Base-by-base conservation (phyloP, 2,329 filamentous ascomycete species). In the Hypoxylon sp. region DNA sequence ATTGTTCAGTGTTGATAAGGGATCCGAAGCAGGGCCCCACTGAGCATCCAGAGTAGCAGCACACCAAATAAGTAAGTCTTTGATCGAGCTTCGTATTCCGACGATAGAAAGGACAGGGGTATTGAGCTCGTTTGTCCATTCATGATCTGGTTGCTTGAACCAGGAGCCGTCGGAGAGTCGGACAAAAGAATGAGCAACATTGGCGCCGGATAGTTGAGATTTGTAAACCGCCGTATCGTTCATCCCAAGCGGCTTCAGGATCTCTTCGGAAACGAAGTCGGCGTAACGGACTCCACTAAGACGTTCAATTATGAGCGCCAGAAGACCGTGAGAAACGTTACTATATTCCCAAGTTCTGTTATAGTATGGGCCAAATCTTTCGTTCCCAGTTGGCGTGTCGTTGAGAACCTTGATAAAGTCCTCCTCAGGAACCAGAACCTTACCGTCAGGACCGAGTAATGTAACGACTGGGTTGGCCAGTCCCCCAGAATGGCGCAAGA, bases 351-450 rank as follows among this genome's bases (percentile, higher is more conserved):
- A 57, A 7, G 54, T 48, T 35, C 14, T 33, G 6, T 33, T 57
- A 31, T 46, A 35, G 40, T 57, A 57, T 33, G 27, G 10, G 10
- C 54, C 54, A 27, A 48, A 57, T 1, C 27, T n/a, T 14, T 46
- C 54, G 33, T 48, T 35, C 11, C 54, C 54, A 14, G 40, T 57
- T 1, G 40, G 54, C 6, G 54, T 46, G 14, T 57, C 40, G 37
- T 57, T 57, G 27, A 57, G 40, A 22, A 57, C 54, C 22, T 57
- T 46, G 40, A 57, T 57, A 40, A 57, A 57, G 40, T 57, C 40
- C 13, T 57, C 17, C 42, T 57, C 37, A 8, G 54, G 17, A 11
- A 57, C 54, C 10, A 57, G 17, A 10, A 57, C 54, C 17, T 57
- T 57, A 10, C 54, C 54, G 14, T 57, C 6, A 25, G 54, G 54